Base-by-base conservation (phyloP, 192 early-diverging fungal species). In the Coemansia sp. region DNA sequence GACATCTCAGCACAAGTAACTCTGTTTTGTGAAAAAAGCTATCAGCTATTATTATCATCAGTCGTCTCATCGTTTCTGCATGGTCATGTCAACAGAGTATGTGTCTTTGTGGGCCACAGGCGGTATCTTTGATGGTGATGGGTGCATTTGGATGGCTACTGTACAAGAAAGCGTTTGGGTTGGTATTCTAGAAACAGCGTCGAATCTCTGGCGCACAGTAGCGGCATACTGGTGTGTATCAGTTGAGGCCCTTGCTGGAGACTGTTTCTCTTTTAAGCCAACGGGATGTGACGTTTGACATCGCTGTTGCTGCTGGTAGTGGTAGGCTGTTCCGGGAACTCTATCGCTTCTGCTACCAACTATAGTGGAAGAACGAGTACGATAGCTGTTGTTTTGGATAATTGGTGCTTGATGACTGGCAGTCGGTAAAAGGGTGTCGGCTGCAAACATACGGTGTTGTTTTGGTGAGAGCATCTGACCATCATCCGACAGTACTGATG, bases 81-180 rank as follows among this genome's bases (percentile, higher is more conserved):
- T 69, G 11, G 71, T 47, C 21, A 82, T 71, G 19, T 76, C 74
- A 36, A 73, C 45, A 0, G 65, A 63, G 59, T 68, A 74, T 18
- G 71, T 61, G 65, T 76, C 71, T 11, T 51, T 61, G 46, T 68
- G 70, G 15, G 49, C 57, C 10, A 58, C n/a, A 9, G 43, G 19
- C 37, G 41, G 63, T 15, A 65, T n/a, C 40, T 58, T 68, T 39
- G 48, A 59, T 41, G 65, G 58, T 41, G 74, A 61, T 41, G 80
- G 80, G 60, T 72, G 65, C 76, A 83, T 83, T 42, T 83, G 80
- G 16, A 83, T 61, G 11, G 76, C 22, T 6, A 83, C 80, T 0
- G 75, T 75, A 40, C 80, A 83, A 19, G 76, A 74, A 10, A 83
- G 69, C 6, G 76, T 78, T 65, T 78, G 80, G 6, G 54, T 52